phyloP scores from a whole-genome alignment of 306 rosid species.

The peach (Prunus persica) region DNA sequence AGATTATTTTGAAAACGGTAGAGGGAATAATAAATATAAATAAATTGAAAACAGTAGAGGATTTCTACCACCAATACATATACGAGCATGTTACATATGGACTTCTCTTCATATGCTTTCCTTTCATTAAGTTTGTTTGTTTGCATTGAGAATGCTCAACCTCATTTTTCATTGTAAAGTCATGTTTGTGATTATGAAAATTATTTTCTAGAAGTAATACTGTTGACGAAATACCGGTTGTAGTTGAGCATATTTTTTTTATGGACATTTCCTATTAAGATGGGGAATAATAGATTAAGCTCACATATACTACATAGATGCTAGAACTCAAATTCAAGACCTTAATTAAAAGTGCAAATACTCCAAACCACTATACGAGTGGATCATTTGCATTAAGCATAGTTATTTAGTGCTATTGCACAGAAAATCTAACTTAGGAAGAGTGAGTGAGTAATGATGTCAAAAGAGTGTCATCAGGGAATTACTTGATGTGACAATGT shows the following conservation, averaged over 20 bases:
- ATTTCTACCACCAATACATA: background rate
- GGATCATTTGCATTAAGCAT: background rate
- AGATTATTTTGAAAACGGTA: background rate
- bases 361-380: too few relatives aligned
- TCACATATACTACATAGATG: too few relatives aligned
- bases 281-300: too few relatives aligned
- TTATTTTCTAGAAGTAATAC: background rate
- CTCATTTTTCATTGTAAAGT: background rate
- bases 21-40: too few relatives aligned
- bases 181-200: slow-evolving; percentile 7
- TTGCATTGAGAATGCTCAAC: background rate
- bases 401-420: background rate
- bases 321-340: fast-evolving
- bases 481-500: background rate
- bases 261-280: too few relatives aligned
- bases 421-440: background rate
- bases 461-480: background rate
- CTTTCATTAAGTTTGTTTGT: background rate
- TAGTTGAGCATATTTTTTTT: background rate
- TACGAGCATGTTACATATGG: background rate
- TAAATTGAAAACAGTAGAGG: too few relatives aligned
- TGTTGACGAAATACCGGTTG: background rate
- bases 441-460: background rate
- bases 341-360: fast-evolving
- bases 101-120: background rate